A percentile compares a stretch with the other conserved stretches of the same genome.
These are phyloP conservation scores for Clonostachys rhizophaga DNA, from an alignment of 2,329 filamentous ascomycete species.

Conservation along the genomic window DNA sequence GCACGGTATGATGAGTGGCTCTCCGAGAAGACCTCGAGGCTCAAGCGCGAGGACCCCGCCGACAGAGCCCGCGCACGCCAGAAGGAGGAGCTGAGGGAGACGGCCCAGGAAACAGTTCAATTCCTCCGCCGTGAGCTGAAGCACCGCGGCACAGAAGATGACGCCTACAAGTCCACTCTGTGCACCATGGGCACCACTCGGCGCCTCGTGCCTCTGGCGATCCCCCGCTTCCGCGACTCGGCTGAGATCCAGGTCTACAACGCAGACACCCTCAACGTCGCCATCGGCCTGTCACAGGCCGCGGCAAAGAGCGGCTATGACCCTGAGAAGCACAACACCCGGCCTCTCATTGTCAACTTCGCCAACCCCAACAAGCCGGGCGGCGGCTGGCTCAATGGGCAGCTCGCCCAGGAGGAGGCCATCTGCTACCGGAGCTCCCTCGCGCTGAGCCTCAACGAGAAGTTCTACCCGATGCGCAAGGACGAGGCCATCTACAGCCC, in stretches of 20 bases:
- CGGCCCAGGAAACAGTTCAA: no score
- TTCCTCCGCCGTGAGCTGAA: no score
- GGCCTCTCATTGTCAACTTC: slow-evolving; percentile 52
- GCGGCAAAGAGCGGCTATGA: slow-evolving; percentile 10
- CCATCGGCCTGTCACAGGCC: slow-evolving; percentile 31
- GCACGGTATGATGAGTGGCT: no score
- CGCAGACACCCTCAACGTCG: slow-evolving; percentile 53
- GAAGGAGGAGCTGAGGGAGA: no score
- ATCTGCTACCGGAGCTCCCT: slow-evolving; percentile 61
- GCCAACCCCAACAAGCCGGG: slow-evolving; percentile 53
- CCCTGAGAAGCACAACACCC: slow-evolving; percentile 30
- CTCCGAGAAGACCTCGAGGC: no score
- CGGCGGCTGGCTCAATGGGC: slow-evolving; percentile 60
- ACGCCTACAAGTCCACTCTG: no score
- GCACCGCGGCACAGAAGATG: no score
- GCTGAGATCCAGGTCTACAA: slow-evolving; percentile 43
- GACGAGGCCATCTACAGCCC: slow-evolving; percentile 54
- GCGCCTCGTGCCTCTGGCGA: no score
- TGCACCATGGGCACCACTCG: no score
- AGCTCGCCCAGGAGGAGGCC: slow-evolving; percentile 64
- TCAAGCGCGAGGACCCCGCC: no score
- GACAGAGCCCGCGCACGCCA: no score
- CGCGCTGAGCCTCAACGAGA: slow-evolving; percentile 35
- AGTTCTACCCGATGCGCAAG: slow-evolving; percentile 48
- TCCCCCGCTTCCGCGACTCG: background rate